Evolutionary conservation across 1,284 basidiomycete genomes (phyloP).

Genomic region (Ganoderma sinense): DNA sequence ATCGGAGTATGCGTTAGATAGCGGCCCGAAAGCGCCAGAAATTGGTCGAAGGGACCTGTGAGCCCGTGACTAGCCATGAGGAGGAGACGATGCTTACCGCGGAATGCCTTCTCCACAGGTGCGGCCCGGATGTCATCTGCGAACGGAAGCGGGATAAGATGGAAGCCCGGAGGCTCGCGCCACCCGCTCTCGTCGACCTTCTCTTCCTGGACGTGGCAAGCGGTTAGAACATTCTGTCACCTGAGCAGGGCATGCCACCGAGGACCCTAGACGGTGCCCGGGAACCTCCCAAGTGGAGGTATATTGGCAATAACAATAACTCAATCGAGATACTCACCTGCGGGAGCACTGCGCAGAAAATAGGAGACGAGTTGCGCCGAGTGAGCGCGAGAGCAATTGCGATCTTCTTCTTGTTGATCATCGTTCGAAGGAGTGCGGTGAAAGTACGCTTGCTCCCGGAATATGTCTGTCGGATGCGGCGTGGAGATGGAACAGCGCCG

Average conservation of each 20-base stretch:
- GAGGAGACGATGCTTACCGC: slow-evolving; percentile 50
- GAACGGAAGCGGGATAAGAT: slow-evolving; percentile 91
- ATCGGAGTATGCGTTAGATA: slow-evolving; percentile 7
- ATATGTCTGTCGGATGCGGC: slow-evolving; percentile 64
- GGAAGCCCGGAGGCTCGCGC: slow-evolving; percentile 89
- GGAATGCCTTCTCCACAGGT: slow-evolving; percentile 63
- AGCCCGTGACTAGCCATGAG: slow-evolving; percentile 23
- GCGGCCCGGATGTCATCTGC: slow-evolving; percentile 92
- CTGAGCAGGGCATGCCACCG: slow-evolving; percentile 6
- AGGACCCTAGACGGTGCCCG: background rate
- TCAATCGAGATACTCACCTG: slow-evolving; percentile 60
- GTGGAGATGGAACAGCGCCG: background rate
- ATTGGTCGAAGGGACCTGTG: slow-evolving; percentile 6
- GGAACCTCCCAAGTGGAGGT: slow-evolving; percentile 19
- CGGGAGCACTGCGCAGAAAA: slow-evolving; percentile 88
- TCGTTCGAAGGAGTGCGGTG: slow-evolving; percentile 85
- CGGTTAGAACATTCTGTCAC: slow-evolving; percentile 21
- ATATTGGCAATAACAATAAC: slow-evolving; percentile 24
- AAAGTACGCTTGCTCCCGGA: slow-evolving; percentile 94
- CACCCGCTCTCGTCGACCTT: slow-evolving; percentile 77
- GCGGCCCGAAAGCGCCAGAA: slow-evolving; percentile 18
- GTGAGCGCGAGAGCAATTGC: slow-evolving; percentile 80
- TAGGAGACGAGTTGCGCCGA: slow-evolving; percentile 78
- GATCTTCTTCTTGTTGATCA: slow-evolving; percentile 85
- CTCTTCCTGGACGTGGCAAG: slow-evolving; percentile 64